A percentile compares a stretch with the other conserved stretches of the same genome.
These are phyloP conservation scores for Leptographium wingfieldii DNA, from an alignment of 2,329 filamentous ascomycete species.

Conservation along the genomic window DNA sequence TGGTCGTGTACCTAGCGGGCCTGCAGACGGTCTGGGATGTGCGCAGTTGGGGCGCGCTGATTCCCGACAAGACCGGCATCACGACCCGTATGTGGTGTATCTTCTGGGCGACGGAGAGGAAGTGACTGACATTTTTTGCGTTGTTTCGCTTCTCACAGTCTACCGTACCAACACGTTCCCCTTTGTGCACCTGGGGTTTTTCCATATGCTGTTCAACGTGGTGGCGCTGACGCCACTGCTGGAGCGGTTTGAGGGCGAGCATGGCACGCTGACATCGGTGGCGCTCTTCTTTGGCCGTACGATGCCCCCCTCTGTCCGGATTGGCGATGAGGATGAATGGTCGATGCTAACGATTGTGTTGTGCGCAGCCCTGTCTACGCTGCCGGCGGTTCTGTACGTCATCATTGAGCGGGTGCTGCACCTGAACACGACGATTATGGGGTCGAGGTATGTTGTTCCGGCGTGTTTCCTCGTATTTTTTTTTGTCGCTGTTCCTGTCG, in stretches of 20 bases:
- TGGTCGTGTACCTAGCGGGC: slow-evolving; percentile 55
- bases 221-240: slow-evolving; percentile 74
- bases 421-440: slow-evolving; percentile 62
- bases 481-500: not conserved
- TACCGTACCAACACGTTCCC: slow-evolving; percentile 90
- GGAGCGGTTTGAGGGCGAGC: slow-evolving; percentile 85
- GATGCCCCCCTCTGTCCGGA: slow-evolving; percentile 23
- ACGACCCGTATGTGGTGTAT: slow-evolving; percentile 46
- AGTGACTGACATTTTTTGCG: not conserved
- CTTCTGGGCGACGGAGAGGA: too few relatives aligned
- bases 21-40: slow-evolving; percentile 61
- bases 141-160: slow-evolving; percentile 37
- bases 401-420: slow-evolving; percentile 63
- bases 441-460: slow-evolving; percentile 53
- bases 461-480: slow-evolving; percentile 1
- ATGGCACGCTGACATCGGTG: slow-evolving; percentile 80
- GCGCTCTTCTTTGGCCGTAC: slow-evolving; percentile 82
- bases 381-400: slow-evolving; percentile 74
- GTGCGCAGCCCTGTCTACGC: slow-evolving; percentile 54
- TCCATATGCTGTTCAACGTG: slow-evolving; percentile 72
- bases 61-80: slow-evolving; percentile 63
- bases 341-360: not conserved
- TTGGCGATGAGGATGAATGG: not conserved
- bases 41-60: slow-evolving; percentile 63
- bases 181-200: slow-evolving; percentile 67